Evolutionary conservation across 225 moss, liverwort and hornwort genomes (phyloP).

Genomic region (Sphagnum tenellum): DNA sequence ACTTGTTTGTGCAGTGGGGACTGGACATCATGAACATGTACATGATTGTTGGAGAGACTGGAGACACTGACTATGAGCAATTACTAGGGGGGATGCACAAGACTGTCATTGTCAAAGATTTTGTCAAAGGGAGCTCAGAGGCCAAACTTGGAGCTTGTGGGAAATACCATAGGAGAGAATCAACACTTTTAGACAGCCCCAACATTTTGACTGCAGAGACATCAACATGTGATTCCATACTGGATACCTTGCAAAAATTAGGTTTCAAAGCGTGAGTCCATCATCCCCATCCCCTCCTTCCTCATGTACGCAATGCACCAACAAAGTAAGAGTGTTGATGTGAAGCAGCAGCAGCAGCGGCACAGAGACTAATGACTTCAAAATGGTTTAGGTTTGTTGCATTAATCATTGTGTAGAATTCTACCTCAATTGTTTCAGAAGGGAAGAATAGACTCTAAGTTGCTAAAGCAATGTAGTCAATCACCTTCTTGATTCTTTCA

Average conservation of each 20-base stretch:
- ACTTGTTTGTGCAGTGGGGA: slow-evolving; percentile 53
- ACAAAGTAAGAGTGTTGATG: background rate
- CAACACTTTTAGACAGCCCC: slow-evolving; percentile 18
- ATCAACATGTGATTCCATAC: slow-evolving; percentile 15
- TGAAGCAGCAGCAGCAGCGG: background rate
- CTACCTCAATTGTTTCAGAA: background rate
- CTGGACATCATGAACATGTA: slow-evolving; percentile 32
- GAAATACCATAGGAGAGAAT: slow-evolving; percentile 29
- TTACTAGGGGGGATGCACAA: slow-evolving; percentile 46
- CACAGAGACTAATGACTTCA: background rate
- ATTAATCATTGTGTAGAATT: background rate
- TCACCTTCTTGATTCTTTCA: background rate
- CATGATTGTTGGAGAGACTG: slow-evolving; percentile 38
- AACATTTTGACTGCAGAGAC: slow-evolving; percentile 14
- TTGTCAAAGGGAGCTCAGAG: slow-evolving; percentile 27
- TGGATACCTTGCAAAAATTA: slow-evolving; percentile 19
- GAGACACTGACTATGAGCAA: slow-evolving; percentile 50
- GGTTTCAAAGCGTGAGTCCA: slow-evolving; percentile 2
- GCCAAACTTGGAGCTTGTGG: slow-evolving; percentile 19
- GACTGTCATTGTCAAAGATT: slow-evolving; percentile 33
- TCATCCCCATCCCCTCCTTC: no score
- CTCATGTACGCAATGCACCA: background rate
- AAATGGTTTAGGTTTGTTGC: background rate
- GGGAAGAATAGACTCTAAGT: slow-evolving; percentile 1
- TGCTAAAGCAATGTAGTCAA: background rate